These are phyloP conservation scores for Sapria himalayana DNA, from an alignment of 345 rosid genomes.

Conservation along the genomic window DNA sequence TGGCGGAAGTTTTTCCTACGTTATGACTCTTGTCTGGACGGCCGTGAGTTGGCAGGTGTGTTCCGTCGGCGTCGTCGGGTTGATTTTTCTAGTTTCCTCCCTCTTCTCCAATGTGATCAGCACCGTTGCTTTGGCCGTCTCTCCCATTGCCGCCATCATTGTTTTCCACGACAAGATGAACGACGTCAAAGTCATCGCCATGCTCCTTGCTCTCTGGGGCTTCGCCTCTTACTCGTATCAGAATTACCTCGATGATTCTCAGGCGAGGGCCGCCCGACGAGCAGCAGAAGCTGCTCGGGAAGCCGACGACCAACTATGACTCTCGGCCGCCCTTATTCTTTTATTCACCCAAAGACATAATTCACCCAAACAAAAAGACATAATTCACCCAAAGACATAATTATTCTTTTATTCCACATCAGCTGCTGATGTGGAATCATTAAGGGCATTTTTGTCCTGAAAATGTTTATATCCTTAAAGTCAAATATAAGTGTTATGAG, in stretches of 20 bases:
- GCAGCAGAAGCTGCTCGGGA: too few relatives aligned
- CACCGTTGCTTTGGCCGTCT: slow-evolving; percentile 35
- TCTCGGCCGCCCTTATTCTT: too few relatives aligned
- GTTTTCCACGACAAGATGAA: slow-evolving; percentile 43
- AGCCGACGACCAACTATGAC: too few relatives aligned
- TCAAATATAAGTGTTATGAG: too few relatives aligned
- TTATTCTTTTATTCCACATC: too few relatives aligned
- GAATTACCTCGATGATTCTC: slow-evolving; percentile 31
- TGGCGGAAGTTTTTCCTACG: slow-evolving; percentile 30
- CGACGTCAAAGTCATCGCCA: slow-evolving; percentile 37
- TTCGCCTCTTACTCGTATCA: slow-evolving; percentile 38
- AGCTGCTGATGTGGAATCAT: too few relatives aligned
- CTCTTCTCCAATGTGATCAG: slow-evolving; percentile 62
- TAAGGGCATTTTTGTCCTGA: too few relatives aligned
- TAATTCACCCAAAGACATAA: too few relatives aligned
- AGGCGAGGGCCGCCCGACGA: too few relatives aligned
- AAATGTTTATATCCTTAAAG: too few relatives aligned
- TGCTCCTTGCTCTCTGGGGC: slow-evolving; percentile 48
- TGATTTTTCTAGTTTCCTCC: slow-evolving; percentile 45
- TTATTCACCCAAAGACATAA: too few relatives aligned
- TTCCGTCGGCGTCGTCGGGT: slow-evolving; percentile 50
- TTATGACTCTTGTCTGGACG: slow-evolving; percentile 30
- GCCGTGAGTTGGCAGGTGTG: slow-evolving; percentile 51
- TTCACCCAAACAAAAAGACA: too few relatives aligned
- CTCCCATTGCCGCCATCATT: slow-evolving; percentile 34